Evolutionary conservation across 108 stramenopile genomes (phyloP).

Genomic region (Nannochloropsis gaditana): DNA sequence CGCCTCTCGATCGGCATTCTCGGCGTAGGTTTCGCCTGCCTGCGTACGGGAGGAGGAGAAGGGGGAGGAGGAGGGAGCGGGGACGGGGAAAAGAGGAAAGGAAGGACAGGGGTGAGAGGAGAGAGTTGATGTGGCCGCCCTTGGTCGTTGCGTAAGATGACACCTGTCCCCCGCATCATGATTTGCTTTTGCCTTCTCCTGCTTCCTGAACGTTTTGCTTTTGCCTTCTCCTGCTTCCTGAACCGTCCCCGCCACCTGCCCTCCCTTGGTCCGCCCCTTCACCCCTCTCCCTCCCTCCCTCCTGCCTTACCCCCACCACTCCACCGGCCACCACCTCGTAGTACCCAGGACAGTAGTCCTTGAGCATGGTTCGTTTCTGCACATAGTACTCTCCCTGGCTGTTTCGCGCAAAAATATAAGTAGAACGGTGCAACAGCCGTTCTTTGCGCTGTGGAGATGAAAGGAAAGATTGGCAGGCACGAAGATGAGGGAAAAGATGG

Average conservation of each 20-base stretch:
- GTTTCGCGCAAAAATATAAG: constrained; percentile 29
- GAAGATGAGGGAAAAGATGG: background rate
- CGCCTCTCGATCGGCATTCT: constrained; percentile 24
- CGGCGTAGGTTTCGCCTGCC: background rate
- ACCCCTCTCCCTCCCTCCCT: background rate
- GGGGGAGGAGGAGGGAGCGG: background rate
- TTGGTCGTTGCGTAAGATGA: no score
- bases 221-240: no score
- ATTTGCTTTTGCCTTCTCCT: no score
- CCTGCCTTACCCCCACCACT: constrained; percentile 33
- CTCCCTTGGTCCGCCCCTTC: background rate
- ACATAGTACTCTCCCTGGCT: constrained; percentile 28
- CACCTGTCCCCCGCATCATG: no score
- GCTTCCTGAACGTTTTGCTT: no score
- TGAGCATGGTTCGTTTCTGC: constrained; percentile 31
- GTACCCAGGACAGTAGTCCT: constrained; percentile 44
- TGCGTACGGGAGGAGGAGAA: no score
- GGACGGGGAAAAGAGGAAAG: background rate
- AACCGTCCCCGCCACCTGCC: no score
- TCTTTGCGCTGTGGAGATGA: constrained; percentile 25
- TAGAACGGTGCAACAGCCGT: constrained; percentile 42
- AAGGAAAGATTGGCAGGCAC: background rate
- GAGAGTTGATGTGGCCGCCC: no score
- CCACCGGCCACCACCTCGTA: constrained; percentile 36
- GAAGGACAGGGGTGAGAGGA: no score